Base-by-base conservation (phyloP, 768 basidiomycete genomes). In the Mycena filopes region DNA sequence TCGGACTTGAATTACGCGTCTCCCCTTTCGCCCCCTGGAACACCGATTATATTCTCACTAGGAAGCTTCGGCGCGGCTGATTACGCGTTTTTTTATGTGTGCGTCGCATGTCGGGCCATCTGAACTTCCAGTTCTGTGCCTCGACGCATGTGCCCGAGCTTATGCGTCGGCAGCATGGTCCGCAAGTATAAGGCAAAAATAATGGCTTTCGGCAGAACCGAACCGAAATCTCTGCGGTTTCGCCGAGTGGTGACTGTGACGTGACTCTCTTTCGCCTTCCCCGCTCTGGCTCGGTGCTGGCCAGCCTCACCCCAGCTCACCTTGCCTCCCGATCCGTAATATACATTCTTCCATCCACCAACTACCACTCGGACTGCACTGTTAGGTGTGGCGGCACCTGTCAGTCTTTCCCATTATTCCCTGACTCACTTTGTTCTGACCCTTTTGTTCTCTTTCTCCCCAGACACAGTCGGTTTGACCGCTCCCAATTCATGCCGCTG, bases 371-470 rank as follows among this genome's bases (percentile, higher is more conserved):
- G 29, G 23, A 41, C 59, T 57, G 46, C 59, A 10, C 65, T 61
- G 65, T 47, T 45, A 45, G 54, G 59, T 65, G 63, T 40, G 57
- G 56, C 51, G 63, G 63, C 59, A 66, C 61, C 54, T 57, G 65
- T 66, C 26, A 5, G 65, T 57, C n/a, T 25, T 21, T 36, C 36
- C 48, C 4, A 13, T 42, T 45, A 7, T 25, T 29, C 25, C 16
- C 36, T 66, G 65, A 66, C 65, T 66, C 65, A 53, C 51, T 47
- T 61, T 61, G 65, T 60, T 60, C 59, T 61, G 55, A 56, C 62
- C 20, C 40, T 31, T 48, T 23, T 51, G 11, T 50, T 56, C 25
- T 57, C 55, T 21, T 54, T 62, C 43, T 40, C n/a, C n/a, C 29
- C 54, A 60, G 65, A 55, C n/a, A 60, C 65, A 61, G 65, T 66